Evolutionary conservation across 192 early-diverging fungal genomes (phyloP).

Genomic region (Endogone sp.): DNA sequence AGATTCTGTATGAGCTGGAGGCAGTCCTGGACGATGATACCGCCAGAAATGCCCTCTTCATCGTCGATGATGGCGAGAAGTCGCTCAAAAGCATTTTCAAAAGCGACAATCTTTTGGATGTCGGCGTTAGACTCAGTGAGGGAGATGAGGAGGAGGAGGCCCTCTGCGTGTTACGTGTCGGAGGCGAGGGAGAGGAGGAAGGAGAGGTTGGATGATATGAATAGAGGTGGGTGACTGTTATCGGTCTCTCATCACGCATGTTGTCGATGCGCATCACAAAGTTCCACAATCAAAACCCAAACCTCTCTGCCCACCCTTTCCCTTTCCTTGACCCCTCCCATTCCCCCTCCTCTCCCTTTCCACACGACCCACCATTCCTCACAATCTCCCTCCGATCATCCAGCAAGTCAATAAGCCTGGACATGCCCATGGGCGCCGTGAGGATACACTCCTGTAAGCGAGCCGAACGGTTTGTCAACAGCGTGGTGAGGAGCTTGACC

Average conservation of each 20-base stretch:
- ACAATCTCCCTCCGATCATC: conserved; percentile 94
- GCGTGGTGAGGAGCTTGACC: conserved; percentile 78
- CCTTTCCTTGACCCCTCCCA: neutral
- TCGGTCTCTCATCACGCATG: too few relatives aligned
- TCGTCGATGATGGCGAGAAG: conserved; percentile 84
- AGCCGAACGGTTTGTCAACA: conserved; percentile 57
- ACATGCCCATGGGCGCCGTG: conserved; percentile 78
- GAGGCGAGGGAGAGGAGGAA: too few relatives aligned
- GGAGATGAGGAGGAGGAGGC: conserved; percentile 83
- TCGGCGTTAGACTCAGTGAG: conserved; percentile 92
- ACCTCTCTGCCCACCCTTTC: neutral
- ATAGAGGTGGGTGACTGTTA: too few relatives aligned
- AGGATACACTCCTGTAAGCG: conserved; percentile 82
- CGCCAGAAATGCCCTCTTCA: conserved; percentile 87
- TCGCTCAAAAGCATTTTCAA: conserved; percentile 96
- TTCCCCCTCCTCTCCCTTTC: neutral
- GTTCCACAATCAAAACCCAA: neutral
- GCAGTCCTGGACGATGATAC: conserved; percentile 97
- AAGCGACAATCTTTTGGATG: conserved; percentile 98
- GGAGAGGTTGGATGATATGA: too few relatives aligned
- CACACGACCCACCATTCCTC: conserved; percentile 68
- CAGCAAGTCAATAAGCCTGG: conserved; percentile 89
- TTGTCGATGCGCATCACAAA: too few relatives aligned
- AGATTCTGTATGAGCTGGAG: conserved; percentile 90
- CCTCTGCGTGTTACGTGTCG: conserved; percentile 54